Conservation (phyloP, 2,329 filamentous ascomycete species). For the Nemania serpens region DNA sequence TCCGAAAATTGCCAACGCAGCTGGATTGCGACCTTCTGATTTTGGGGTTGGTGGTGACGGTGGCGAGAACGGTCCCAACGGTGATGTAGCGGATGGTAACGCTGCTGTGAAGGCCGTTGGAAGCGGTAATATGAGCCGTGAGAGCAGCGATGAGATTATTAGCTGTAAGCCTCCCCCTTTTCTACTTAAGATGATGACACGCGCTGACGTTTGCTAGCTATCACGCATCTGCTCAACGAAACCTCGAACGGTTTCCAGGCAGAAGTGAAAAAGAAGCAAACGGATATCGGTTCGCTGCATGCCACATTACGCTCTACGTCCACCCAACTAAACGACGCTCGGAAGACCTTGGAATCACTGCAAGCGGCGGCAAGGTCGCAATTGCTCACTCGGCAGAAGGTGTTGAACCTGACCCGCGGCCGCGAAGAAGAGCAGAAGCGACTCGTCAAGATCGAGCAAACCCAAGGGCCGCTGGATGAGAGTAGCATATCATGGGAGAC, state of each 20-base stretch:
- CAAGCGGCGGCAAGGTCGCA: constrained; percentile 67
- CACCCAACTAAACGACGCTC: constrained; percentile 75
- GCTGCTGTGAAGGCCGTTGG: constrained; percentile 43
- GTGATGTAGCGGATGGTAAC: constrained; percentile 33
- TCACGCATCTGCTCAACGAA: constrained; percentile 80
- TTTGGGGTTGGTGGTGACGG: constrained; percentile 81
- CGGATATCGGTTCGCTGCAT: constrained; percentile 81
- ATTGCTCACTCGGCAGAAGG: constrained; percentile 71
- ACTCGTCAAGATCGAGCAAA: constrained; percentile 53
- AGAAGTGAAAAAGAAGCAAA: constrained; percentile 83
- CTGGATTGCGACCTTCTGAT: constrained; percentile 86
- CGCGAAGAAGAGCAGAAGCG: constrained; percentile 69
- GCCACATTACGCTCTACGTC: constrained; percentile 80
- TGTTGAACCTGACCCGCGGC: constrained; percentile 77
- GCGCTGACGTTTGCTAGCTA: constrained; percentile 55
- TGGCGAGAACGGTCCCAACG: constrained; percentile 39
- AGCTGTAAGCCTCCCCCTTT: constrained; percentile 62
- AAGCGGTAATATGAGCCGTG: constrained; percentile 62
- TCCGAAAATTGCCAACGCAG: constrained; percentile 87
- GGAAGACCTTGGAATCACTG: constrained; percentile 72
- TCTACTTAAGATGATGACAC: neutral
- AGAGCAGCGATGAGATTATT: constrained; percentile 80
- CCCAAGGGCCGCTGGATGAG: constrained; percentile 49
- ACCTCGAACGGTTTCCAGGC: constrained; percentile 79
- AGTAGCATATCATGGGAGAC: constrained; percentile 57